Percentiles rank a stretch among this genome's conserved stretches.
These are phyloP conservation scores for Graphium sp. DNA, from an alignment of 2,329 filamentous ascomycete species.

Conservation along the genomic window DNA sequence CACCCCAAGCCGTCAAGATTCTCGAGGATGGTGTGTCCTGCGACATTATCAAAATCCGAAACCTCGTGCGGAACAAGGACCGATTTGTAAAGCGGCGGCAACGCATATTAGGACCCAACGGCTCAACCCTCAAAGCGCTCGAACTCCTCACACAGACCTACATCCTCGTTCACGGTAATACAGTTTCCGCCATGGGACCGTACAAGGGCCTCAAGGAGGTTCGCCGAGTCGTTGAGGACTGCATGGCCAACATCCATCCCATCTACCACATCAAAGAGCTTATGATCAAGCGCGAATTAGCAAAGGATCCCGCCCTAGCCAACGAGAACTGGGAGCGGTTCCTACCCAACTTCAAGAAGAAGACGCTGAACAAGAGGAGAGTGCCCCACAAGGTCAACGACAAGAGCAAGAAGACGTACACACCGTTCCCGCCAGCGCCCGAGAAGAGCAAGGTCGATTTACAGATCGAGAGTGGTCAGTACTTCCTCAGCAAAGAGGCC, in stretches of 20 bases:
- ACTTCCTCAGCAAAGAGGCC: slow-evolving; percentile 83
- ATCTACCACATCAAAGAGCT: slow-evolving; percentile 67
- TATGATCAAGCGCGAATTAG: slow-evolving; percentile 86
- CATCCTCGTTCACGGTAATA: slow-evolving; percentile 92
- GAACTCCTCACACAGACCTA: slow-evolving; percentile 86
- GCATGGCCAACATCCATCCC: slow-evolving; percentile 93
- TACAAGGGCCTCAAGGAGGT: slow-evolving; percentile 92
- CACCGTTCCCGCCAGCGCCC: slow-evolving; percentile 87
- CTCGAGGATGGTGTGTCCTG: slow-evolving; percentile 81
- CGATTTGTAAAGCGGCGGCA: slow-evolving; percentile 90
- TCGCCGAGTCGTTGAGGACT: slow-evolving; percentile 77
- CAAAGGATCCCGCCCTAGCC: slow-evolving; percentile 72
- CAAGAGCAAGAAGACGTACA: slow-evolving; percentile 89
- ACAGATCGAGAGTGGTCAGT: slow-evolving; percentile 96
- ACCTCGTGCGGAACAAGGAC: slow-evolving; percentile 81
- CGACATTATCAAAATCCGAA: slow-evolving; percentile 93
- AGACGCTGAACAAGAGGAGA: slow-evolving; percentile 68
- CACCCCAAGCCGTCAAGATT: slow-evolving; percentile 85
- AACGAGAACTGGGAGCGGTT: slow-evolving; percentile 93
- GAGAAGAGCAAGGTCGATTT: slow-evolving; percentile 98
- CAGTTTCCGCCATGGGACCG: slow-evolving; percentile 77
- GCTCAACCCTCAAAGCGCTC: slow-evolving; percentile 83
- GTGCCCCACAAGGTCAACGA: slow-evolving; percentile 76
- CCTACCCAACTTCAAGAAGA: slow-evolving; percentile 92
- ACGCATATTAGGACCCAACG: slow-evolving; percentile 78